Evolutionary conservation across 495 filamentous ascomycete genomes (phyloP).

Genomic region (Glutinoglossum americanum): DNA sequence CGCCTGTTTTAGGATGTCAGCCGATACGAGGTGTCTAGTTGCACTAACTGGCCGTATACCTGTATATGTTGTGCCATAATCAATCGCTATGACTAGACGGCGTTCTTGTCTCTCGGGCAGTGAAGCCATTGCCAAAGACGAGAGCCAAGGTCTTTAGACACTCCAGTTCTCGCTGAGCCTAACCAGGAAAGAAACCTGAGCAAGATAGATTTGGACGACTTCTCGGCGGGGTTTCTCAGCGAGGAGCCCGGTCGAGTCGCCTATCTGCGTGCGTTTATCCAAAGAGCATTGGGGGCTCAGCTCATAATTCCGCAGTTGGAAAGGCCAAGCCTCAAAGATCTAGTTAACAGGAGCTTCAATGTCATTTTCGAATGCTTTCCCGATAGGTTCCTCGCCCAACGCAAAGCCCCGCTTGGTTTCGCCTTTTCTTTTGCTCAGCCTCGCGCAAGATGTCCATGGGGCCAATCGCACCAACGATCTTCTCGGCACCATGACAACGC

Average conservation of each 20-base stretch:
- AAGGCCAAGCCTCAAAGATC: too few species aligned
- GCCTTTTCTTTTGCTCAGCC: not conserved
- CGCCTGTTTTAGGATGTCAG: not conserved
- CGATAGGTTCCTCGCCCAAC: not conserved
- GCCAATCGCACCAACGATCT: not conserved
- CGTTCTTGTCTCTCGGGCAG: not conserved
- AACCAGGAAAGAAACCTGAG: not conserved
- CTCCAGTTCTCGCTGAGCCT: not conserved
- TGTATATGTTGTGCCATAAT: not conserved
- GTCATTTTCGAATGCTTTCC: not conserved
- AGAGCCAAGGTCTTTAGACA: not conserved
- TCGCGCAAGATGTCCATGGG: not conserved
- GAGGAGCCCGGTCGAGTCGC: not conserved
- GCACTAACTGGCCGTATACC: not conserved
- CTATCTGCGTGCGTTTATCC: not conserved
- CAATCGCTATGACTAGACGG: not conserved
- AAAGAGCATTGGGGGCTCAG: not conserved
- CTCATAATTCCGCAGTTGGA: not conserved
- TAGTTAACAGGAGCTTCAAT: too few species aligned
- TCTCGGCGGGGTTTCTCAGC: not conserved
- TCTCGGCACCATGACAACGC: too few species aligned
- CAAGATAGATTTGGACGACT: not conserved
- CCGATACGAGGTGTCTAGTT: not conserved
- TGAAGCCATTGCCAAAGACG: not conserved
- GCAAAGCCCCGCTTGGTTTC: not conserved